phyloP scores from a whole-genome alignment of 176 grass and related monocot genomes.

The Miscanthus lutarioriparius region DNA sequence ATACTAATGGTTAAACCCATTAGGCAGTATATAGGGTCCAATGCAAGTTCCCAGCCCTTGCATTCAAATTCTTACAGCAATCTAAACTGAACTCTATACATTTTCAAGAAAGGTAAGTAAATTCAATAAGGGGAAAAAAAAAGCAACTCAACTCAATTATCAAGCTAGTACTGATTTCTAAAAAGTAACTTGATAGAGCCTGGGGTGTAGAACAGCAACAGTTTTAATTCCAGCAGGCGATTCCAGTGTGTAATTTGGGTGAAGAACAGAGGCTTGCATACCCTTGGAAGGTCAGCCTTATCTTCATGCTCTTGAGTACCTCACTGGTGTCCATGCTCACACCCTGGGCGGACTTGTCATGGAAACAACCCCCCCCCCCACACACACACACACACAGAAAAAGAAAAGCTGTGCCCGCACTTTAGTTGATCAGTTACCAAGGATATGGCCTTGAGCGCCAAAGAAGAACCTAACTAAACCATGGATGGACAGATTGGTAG shows the following conservation, averaged over 20 bases:
- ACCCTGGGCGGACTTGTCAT: neutral
- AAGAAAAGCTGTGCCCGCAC: neutral
- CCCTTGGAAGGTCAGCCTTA: slow-evolving; percentile 76
- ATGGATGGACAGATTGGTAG: neutral
- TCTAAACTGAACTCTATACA: neutral
- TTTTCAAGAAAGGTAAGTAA: neutral
- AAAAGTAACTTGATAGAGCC: neutral
- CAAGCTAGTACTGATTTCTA: no score
- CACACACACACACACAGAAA: no score
- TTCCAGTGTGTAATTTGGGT: neutral
- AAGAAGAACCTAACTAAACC: neutral
- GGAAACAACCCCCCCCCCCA: neutral
- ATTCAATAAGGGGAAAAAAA: no score
- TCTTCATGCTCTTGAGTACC: slow-evolving; percentile 84
- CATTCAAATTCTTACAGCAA: slow-evolving; percentile 1
- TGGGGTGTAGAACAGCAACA: neutral
- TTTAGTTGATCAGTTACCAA: neutral
- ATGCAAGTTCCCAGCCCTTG: neutral
- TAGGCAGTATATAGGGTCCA: neutral
- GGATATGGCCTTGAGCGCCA: neutral
- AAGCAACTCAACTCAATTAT: no score
- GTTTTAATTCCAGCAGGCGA: neutral
- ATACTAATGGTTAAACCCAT: neutral
- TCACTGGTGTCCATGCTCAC: slow-evolving; percentile 76
- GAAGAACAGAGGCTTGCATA: slow-evolving; percentile 45